These are phyloP conservation scores for Apiospora saccharicola DNA, from an alignment of 2,329 filamentous ascomycete genomes.

Conservation along the genomic window DNA sequence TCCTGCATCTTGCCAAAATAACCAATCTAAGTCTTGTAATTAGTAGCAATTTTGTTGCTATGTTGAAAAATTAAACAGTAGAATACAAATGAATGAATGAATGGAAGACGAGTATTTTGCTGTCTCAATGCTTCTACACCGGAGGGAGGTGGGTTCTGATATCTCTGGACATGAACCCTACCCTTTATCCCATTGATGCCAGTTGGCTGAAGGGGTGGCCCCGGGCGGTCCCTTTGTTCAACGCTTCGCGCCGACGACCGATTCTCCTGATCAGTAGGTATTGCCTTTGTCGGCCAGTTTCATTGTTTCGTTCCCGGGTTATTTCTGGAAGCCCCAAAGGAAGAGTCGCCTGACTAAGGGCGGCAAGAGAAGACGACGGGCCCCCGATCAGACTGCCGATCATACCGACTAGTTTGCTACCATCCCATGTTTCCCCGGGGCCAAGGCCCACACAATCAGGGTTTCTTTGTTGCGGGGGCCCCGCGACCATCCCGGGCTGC, in stretches of 20 bases:
- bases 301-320: background rate
- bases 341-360: background rate
- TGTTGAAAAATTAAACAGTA: no score
- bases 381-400: slow-evolving; percentile 1
- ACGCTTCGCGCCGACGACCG: background rate
- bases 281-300: slow-evolving; percentile 9
- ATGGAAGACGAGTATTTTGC: no score
- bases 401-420: background rate
- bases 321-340: background rate
- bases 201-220: background rate
- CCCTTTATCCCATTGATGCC: background rate
- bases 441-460: background rate
- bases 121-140: no score
- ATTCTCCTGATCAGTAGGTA: background rate
- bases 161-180: background rate
- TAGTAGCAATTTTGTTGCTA: no score
- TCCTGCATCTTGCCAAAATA: no score
- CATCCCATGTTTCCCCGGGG: background rate
- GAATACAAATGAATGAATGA: background rate
- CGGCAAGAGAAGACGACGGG: background rate
- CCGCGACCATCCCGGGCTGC: background rate
- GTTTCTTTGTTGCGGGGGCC: background rate
- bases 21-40: no score
- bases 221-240: background rate
- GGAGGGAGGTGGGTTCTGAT: background rate